Evolutionary conservation across 177 flowering plant genomes (phyloP).

Genomic region (Vitis hybrid): DNA sequence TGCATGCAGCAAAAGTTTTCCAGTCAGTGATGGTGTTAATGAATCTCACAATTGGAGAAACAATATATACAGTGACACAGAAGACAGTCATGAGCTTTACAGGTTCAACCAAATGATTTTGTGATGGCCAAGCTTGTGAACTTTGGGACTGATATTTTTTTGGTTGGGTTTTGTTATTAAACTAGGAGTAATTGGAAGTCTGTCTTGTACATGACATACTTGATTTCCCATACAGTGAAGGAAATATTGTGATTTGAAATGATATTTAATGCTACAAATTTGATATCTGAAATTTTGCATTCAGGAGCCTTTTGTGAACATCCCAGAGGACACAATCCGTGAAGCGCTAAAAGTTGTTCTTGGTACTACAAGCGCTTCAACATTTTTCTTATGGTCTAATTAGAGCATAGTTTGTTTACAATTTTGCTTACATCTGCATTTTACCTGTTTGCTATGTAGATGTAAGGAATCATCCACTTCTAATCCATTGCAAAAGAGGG

Average conservation of each 20-base stretch:
- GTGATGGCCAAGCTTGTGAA: no score
- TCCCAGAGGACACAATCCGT: slow-evolving; percentile 77
- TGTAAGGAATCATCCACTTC: slow-evolving; percentile 69
- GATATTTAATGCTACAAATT: slow-evolving; percentile 5
- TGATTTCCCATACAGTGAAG: neutral
- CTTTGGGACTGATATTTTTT: no score
- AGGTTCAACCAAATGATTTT: no score
- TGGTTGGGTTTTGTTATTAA: neutral
- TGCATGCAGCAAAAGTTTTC: no score
- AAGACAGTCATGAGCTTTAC: no score
- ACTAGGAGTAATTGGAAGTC: neutral
- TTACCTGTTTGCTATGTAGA: slow-evolving; percentile 33
- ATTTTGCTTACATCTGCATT: neutral
- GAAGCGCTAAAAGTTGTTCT: slow-evolving; percentile 81
- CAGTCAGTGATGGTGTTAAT: no score
- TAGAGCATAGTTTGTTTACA: neutral
- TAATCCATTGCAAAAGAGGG: slow-evolving; percentile 93
- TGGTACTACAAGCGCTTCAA: slow-evolving; percentile 41
- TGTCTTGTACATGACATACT: neutral
- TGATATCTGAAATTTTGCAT: slow-evolving; percentile 21
- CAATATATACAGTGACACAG: no score
- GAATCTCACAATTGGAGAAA: no score
- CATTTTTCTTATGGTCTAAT: neutral
- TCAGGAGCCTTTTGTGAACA: slow-evolving; percentile 93
- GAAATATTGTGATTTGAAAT: neutral